These are phyloP conservation scores for Exophiala sideris DNA, from an alignment of 2,329 filamentous ascomycete species.

Conservation along the genomic window DNA sequence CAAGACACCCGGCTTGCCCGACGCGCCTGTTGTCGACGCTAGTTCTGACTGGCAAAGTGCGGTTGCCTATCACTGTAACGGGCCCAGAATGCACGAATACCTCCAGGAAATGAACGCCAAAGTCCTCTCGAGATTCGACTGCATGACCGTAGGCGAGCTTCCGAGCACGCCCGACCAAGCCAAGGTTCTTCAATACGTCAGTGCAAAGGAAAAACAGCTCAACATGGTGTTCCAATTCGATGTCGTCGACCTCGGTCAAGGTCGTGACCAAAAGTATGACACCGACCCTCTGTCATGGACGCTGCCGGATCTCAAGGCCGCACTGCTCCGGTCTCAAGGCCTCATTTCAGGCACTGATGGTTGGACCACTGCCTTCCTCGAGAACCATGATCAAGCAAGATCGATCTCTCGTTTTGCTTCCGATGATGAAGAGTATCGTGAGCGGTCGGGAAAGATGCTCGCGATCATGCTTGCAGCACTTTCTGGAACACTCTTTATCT, in stretches of 20 bases:
- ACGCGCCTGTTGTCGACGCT: constrained; percentile 48
- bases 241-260: constrained; percentile 33
- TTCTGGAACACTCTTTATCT: constrained; percentile 52
- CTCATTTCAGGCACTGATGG: constrained; percentile 55
- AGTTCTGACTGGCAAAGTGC: constrained; percentile 45
- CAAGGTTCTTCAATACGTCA: constrained; percentile 51
- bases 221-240: constrained; percentile 74
- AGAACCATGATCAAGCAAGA: constrained; percentile 64
- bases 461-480: constrained; percentile 56
- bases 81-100: constrained; percentile 57
- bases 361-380: constrained; percentile 63
- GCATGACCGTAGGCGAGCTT: constrained; percentile 61
- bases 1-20: constrained; percentile 25
- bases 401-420: constrained; percentile 56
- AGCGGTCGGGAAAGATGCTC: constrained; percentile 56
- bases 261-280: not conserved
- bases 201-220: constrained; percentile 46
- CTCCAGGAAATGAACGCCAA: constrained; percentile 51
- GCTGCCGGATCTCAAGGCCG: constrained; percentile 50
- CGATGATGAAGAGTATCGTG: constrained; percentile 48
- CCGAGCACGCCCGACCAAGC: constrained; percentile 39
- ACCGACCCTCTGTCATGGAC: constrained; percentile 25
- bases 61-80: constrained; percentile 40
- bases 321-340: constrained; percentile 56
- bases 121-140: constrained; percentile 54